Base-by-base conservation (phyloP, 2,329 filamentous ascomycete species). In the Fusarium devonianum region DNA sequence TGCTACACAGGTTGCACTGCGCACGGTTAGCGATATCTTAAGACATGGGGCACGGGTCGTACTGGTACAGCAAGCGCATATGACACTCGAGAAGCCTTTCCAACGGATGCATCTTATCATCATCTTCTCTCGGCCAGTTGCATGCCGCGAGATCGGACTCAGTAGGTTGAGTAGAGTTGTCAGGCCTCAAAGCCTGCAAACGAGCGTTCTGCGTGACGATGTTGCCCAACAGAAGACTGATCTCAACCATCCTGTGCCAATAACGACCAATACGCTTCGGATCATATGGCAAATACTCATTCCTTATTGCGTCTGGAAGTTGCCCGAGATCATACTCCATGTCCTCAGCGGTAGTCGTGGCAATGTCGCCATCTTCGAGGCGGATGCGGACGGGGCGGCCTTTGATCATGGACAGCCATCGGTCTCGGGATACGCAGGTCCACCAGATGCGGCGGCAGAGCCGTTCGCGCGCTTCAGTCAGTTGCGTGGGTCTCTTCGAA, bases 361-460 rank as follows among this genome's bases (percentile, higher is more conserved):
- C 33, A 6, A 40, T 35, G 10, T 49, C 22, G 16, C 28, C 33
- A n/a, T 56, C 37, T 12, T 46, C 40, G 1, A 56, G 22, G 6
- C 28, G 35, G 25, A 52, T 40, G 2, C 48, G 44, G 7, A 56
- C 16, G 2, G 52, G 52, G 8, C 52, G 21, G 2, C 48, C 48
- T 25, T 49, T 45, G 4, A 44, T 44, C n/a, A 49, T 18, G 2
- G 43, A 48, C 3, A 56, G 10, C 52, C 52, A 56, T 3, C 32
- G 11, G 28, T 49, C 52, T 12, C 49, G 43, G 11, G 21, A 44
- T n/a, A 44, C 41, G 4, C 46, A 48, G 4, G 25, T 41, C 52
- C 52, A 56, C 52, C 52, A 56, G 13, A 49, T 34, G 5, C 36
- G 40, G 9, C 52, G 43, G 34, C 43, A 56, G 10, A 28, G 18